These are phyloP conservation scores for Fusarium odoratissimum DNA, from an alignment of 2,329 filamentous ascomycete species.

Conservation along the genomic window DNA sequence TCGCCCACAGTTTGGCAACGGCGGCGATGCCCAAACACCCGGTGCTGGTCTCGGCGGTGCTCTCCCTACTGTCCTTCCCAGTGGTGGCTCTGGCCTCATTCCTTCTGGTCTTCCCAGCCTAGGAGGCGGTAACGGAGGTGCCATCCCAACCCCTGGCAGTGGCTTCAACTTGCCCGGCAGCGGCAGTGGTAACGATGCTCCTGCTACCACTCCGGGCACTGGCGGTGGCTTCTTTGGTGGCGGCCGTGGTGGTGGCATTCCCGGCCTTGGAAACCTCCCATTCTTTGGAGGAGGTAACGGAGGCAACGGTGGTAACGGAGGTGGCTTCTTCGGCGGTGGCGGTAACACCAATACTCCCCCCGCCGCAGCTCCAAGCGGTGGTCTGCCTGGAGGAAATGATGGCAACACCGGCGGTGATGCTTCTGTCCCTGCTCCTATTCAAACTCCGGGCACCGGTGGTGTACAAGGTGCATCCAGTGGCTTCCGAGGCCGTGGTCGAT, in stretches of 20 bases:
- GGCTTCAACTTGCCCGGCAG: background rate
- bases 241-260: background rate
- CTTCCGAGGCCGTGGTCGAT: background rate
- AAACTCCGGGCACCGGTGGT: conserved; percentile 2
- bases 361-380: conserved; percentile 6
- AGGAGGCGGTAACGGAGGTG: background rate
- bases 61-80: conserved; percentile 9
- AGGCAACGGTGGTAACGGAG: conserved; percentile 3
- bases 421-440: background rate
- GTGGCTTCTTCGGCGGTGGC: background rate
- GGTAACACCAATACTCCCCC: background rate
- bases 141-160: conserved; percentile 3
- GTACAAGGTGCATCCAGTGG: background rate
- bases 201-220: background rate
- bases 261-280: conserved; percentile 5
- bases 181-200: background rate
- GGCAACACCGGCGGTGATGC: background rate
- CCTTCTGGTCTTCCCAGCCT: conserved; percentile 8
- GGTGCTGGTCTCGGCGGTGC: conserved; percentile 25
- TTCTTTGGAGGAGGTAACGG: conserved; percentile 6
- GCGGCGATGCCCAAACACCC: conserved; percentile 17
- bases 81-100: conserved; percentile 19
- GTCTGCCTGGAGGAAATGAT: conserved; percentile 5
- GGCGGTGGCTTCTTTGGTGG: background rate
- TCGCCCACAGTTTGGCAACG: conserved; percentile 26